These are phyloP conservation scores for Rhizopogon vulgaris DNA, from an alignment of 768 basidiomycete genomes.

Conservation along the genomic window DNA sequence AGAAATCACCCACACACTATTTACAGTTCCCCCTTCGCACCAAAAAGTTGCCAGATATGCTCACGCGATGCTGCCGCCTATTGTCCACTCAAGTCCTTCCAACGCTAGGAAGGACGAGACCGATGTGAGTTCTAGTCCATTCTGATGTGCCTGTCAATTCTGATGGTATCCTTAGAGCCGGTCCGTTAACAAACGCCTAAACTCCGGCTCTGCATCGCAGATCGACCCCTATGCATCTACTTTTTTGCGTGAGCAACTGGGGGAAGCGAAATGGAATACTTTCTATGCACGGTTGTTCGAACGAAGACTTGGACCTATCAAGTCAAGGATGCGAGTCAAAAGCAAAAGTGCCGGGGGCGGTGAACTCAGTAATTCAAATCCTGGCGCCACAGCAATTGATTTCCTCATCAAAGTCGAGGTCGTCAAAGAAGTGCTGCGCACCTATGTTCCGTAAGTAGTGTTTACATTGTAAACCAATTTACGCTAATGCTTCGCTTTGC, in stretches of 20 bases:
- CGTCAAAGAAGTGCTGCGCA: conserved; percentile 42
- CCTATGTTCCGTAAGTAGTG: conserved; percentile 41
- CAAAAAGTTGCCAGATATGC: conserved; percentile 18
- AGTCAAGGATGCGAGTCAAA: conserved; percentile 29
- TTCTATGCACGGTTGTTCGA: conserved; percentile 44
- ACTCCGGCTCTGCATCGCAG: conserved; percentile 17
- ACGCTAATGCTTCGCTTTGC: not conserved
- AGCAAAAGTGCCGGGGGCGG: conserved; percentile 16
- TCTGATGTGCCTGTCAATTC: not conserved
- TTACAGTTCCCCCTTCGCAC: conserved; percentile 15
- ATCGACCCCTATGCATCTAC: conserved; percentile 39
- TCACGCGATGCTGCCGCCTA: conserved; percentile 27
- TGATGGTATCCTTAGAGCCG: conserved; percentile 21
- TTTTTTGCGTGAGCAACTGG: conserved; percentile 40
- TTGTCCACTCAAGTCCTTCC: conserved; percentile 28
- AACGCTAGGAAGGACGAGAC: conserved; percentile 18
- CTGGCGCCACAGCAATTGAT: conserved; percentile 40
- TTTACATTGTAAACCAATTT: not conserved
- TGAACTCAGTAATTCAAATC: conserved; percentile 20
- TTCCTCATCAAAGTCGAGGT: conserved; percentile 49
- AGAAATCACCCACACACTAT: conserved; percentile 11
- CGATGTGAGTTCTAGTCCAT: conserved; percentile 12
- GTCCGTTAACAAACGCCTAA: conserved; percentile 19
- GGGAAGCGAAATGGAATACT: conserved; percentile 37
- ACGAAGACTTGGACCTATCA: conserved; percentile 35